Evolutionary conservation across 1,284 basidiomycete species (phyloP).

Genomic region (Inonotus hispidus): DNA sequence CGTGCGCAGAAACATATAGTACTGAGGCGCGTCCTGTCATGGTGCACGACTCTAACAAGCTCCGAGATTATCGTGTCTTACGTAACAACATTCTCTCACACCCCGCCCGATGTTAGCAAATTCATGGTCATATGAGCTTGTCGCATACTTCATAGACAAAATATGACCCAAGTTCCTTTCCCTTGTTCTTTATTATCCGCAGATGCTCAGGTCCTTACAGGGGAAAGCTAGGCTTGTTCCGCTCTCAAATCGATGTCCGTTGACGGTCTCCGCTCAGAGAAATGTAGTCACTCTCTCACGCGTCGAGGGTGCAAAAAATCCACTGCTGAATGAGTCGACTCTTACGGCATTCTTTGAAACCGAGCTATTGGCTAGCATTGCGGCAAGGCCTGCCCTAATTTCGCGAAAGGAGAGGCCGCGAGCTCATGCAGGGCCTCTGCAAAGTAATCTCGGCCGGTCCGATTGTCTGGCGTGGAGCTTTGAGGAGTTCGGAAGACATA

Average conservation of each 20-base stretch:
- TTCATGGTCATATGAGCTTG: not conserved
- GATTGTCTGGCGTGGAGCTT: slow-evolving; percentile 72
- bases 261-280: not conserved
- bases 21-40: too few relatives aligned
- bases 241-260: not conserved
- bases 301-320: slow-evolving; percentile 53
- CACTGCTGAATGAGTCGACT: slow-evolving; percentile 56
- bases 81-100: too few relatives aligned
- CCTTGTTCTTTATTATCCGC: not conserved
- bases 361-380: slow-evolving; percentile 47
- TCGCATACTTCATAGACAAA: not conserved
- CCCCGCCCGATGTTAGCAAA: too few relatives aligned
- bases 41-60: too few relatives aligned
- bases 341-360: slow-evolving; percentile 58
- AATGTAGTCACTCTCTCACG: slow-evolving; percentile 35
- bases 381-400: slow-evolving; percentile 57
- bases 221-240: not conserved
- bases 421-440: slow-evolving; percentile 54
- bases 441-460: slow-evolving; percentile 39
- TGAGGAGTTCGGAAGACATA: slow-evolving; percentile 61
- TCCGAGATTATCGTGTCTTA: too few relatives aligned
- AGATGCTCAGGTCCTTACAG: not conserved
- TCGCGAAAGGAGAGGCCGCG: slow-evolving; percentile 54
- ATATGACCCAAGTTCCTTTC: not conserved
- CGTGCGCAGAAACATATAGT: too few relatives aligned